phyloP scores from a whole-genome alignment of 139 green algal genomes.

The Coelastrella sp. region DNA sequence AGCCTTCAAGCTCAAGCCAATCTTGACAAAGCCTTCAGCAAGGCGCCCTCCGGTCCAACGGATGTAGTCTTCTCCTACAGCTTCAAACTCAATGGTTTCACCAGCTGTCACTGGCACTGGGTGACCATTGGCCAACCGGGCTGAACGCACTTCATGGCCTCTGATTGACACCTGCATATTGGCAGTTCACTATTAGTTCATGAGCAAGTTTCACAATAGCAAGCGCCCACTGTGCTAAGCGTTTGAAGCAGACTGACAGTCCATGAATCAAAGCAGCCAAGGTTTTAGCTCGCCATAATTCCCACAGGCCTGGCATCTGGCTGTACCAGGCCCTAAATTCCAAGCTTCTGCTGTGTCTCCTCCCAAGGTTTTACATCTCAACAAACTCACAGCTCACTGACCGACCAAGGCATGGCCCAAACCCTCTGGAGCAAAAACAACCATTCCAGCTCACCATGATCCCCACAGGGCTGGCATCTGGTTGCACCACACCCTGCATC shows the following conservation, averaged over 20 bases:
- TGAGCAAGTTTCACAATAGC: not conserved
- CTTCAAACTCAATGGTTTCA: conserved; percentile 41
- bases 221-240: too few species aligned
- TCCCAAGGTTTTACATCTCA: not conserved
- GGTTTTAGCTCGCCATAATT: too few species aligned
- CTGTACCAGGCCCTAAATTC: not conserved
- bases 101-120: not conserved
- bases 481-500: not conserved
- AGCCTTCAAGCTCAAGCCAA: conserved; percentile 53
- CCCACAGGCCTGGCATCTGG: not conserved
- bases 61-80: conserved; percentile 58
- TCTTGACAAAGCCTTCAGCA: conserved; percentile 1
- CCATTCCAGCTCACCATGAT: conserved; percentile 20
- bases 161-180: conserved; percentile 33
- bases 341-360: not conserved
- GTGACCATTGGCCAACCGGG: not conserved
- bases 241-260: too few species aligned
- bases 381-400: not conserved
- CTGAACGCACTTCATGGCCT: conserved; percentile 38
- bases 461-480: not conserved
- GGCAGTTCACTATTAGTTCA: not conserved
- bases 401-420: not conserved
- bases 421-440: not conserved
- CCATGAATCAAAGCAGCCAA: too few species aligned
- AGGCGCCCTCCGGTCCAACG: conserved; percentile 5